A percentile compares a stretch with the other conserved stretches of the same genome.
phyloP scores from a whole-genome alignment of 1,284 basidiomycete genomes.

The Puccinia triticina region DNA sequence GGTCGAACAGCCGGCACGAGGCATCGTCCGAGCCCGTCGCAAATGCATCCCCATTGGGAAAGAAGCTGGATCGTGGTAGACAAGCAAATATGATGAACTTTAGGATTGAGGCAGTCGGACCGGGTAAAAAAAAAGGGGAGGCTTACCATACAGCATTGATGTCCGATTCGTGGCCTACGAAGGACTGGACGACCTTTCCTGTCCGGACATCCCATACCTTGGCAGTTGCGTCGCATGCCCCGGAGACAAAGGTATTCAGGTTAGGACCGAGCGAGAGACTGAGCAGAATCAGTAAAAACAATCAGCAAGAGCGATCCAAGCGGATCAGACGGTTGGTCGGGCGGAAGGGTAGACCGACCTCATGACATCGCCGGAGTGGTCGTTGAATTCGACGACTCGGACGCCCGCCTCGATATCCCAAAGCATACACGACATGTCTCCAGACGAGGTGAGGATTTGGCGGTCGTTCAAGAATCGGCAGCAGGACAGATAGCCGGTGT shows the following conservation, averaged over 20 bases:
- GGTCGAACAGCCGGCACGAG: conserved; percentile 95
- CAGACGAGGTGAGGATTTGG: conserved; percentile 94
- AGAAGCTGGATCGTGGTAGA: conserved; percentile 70
- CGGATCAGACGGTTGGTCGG: neutral
- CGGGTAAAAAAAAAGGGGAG: neutral
- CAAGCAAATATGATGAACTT: neutral
- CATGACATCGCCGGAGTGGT: conserved; percentile 99
- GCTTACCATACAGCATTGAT: conserved; percentile 97
- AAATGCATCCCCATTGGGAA: conserved; percentile 98
- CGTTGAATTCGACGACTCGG: conserved; percentile 92
- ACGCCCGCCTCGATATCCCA: conserved; percentile 99
- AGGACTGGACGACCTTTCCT: conserved; percentile 95
- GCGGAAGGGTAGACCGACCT: conserved; percentile 67
- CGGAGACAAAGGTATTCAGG: conserved; percentile 94
- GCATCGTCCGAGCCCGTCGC: conserved; percentile 99
- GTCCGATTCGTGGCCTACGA: conserved; percentile 97
- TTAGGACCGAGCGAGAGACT: conserved; percentile 91
- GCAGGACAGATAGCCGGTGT: conserved; percentile 95
- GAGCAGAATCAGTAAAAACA: conserved; percentile 29
- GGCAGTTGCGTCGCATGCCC: conserved; percentile 95
- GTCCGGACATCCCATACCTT: conserved; percentile 98
- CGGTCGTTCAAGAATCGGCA: conserved; percentile 98
- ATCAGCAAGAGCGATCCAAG: neutral
- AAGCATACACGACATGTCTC: conserved; percentile 99
- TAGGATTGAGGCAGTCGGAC: neutral